Evolutionary conservation across 2,329 filamentous ascomycete genomes (phyloP).

Genomic region (Hypoxylon sp.): DNA sequence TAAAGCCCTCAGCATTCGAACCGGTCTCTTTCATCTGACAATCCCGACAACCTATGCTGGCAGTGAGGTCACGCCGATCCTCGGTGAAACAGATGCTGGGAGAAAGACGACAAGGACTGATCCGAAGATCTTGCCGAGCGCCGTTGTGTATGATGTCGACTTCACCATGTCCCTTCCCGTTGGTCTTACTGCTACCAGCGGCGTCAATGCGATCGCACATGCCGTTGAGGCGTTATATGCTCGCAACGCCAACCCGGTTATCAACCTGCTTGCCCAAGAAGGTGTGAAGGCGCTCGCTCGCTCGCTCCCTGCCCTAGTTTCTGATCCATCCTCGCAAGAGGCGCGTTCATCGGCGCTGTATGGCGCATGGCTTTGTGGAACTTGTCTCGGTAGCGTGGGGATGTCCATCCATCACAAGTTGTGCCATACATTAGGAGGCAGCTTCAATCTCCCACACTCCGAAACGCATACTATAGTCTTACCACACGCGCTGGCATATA

Average conservation of each 20-base stretch:
- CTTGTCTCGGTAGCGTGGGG: constrained; percentile 70
- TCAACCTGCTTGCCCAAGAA: constrained; percentile 70
- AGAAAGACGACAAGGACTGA: constrained; percentile 71
- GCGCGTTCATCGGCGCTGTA: constrained; percentile 70
- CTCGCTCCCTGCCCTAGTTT: constrained; percentile 67
- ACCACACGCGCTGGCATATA: constrained; percentile 75
- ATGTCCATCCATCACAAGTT: constrained; percentile 79
- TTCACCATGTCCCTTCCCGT: constrained; percentile 72
- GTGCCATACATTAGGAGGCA: constrained; percentile 75
- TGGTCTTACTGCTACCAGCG: constrained; percentile 69
- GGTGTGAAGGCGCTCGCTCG: constrained; percentile 68
- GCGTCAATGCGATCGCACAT: constrained; percentile 77
- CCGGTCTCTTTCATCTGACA: constrained; percentile 68
- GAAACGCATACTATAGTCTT: constrained; percentile 76
- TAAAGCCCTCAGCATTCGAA: constrained; percentile 70
- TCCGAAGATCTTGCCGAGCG: constrained; percentile 71
- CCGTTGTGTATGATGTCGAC: constrained; percentile 76
- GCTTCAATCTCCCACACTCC: constrained; percentile 74
- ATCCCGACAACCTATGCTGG: constrained; percentile 75
- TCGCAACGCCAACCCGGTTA: constrained; percentile 72
- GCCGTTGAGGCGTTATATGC: constrained; percentile 76
- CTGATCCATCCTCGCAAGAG: constrained; percentile 59
- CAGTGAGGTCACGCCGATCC: constrained; percentile 75
- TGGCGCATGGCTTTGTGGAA: constrained; percentile 76
- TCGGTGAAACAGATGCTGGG: constrained; percentile 73